These are phyloP conservation scores for Discostella pseudostelligera DNA, from an alignment of 108 stramenopile species.

Conservation along the genomic window DNA sequence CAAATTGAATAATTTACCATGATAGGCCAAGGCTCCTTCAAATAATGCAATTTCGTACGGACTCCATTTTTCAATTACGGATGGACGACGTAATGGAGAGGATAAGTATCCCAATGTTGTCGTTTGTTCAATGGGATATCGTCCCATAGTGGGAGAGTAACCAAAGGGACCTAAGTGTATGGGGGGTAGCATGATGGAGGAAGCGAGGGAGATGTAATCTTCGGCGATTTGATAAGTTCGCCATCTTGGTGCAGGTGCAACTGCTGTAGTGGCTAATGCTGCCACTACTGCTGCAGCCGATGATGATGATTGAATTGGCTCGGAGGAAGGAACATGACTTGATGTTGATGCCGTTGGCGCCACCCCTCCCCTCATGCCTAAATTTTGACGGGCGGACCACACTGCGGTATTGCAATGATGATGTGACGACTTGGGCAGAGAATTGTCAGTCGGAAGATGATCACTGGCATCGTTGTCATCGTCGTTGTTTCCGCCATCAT, in stretches of 20 bases:
- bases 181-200: constrained; percentile 47
- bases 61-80: constrained; percentile 84
- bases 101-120: constrained; percentile 62
- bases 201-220: constrained; percentile 64
- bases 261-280: not conserved
- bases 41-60: constrained; percentile 87
- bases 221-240: constrained; percentile 67
- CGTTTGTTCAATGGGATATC: constrained; percentile 60
- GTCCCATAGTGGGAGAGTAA: constrained; percentile 42
- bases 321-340: too few species aligned
- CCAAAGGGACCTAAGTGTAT: constrained; percentile 55
- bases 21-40: constrained; percentile 73
- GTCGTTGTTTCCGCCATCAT: too few species aligned
- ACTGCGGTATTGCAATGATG: not conserved
- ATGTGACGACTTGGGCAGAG: too few species aligned
- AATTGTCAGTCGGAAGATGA: too few species aligned
- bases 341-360: not conserved
- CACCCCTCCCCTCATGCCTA: constrained; percentile 7
- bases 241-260: constrained; percentile 10
- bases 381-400: constrained; percentile 36
- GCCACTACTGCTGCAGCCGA: not conserved
- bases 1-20: constrained; percentile 83
- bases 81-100: constrained; percentile 70
- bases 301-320: too few species aligned
- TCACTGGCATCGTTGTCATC: too few species aligned